Conservation (phyloP, 495 filamentous ascomycete species). For the Cairneyella variabilis region DNA sequence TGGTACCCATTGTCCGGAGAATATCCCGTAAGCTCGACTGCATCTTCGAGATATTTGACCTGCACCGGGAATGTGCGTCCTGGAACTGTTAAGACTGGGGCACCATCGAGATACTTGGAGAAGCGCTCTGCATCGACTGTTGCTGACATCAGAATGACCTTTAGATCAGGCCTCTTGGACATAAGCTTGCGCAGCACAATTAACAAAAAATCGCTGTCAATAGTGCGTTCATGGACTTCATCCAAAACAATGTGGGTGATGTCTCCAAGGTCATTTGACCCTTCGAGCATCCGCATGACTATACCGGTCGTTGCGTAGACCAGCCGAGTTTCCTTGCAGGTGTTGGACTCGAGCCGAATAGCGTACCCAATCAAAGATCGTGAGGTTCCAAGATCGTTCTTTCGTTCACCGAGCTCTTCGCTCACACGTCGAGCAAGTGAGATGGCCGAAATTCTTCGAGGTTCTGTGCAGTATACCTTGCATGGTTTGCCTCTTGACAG, state of each 20-base stretch:
- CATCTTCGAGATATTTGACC: conserved; percentile 86
- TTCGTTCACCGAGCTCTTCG: conserved; percentile 86
- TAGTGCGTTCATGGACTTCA: conserved; percentile 91
- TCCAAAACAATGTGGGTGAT: conserved; percentile 92
- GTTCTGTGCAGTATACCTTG: conserved; percentile 94
- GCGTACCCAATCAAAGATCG: conserved; percentile 90
- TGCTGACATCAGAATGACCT: conserved; percentile 90
- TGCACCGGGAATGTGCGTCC: conserved; percentile 91
- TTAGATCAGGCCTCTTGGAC: conserved; percentile 38
- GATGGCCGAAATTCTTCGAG: conserved; percentile 93
- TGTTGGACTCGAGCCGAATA: conserved; percentile 85
- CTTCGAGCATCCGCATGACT: conserved; percentile 94
- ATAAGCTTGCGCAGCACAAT: conserved; percentile 84
- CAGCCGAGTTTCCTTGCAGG: conserved; percentile 72
- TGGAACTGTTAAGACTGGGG: conserved; percentile 83
- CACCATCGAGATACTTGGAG: conserved; percentile 78
- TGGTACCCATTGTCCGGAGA: conserved; percentile 44
- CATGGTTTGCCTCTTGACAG: conserved; percentile 73
- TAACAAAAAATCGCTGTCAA: conserved; percentile 92
- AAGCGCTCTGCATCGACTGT: conserved; percentile 90
- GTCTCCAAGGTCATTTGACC: conserved; percentile 75
- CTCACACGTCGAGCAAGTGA: conserved; percentile 88
- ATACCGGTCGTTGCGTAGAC: conserved; percentile 88
- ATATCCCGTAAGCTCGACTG: conserved; percentile 75
- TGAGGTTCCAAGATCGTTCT: conserved; percentile 72